These are phyloP conservation scores for Coprinopsis sp. DNA, from an alignment of 768 basidiomycete genomes.

Conservation along the genomic window DNA sequence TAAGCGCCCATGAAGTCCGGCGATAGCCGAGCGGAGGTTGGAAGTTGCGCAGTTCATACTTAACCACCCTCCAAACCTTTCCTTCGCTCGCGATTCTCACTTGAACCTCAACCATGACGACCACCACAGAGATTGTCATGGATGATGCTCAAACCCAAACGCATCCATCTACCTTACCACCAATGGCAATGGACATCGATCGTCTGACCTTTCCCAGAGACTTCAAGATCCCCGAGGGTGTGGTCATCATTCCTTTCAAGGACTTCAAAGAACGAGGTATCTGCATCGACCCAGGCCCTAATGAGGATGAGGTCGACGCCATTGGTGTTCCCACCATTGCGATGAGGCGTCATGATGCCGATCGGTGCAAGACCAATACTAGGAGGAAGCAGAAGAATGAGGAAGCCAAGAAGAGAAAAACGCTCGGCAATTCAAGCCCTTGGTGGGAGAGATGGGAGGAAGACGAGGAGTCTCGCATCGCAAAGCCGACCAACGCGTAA, in stretches of 20 bases:
- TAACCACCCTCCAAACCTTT: neutral
- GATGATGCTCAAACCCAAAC: slow-evolving; percentile 7
- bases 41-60: neutral
- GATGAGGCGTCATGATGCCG: slow-evolving; percentile 49
- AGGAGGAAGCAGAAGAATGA: slow-evolving; percentile 30
- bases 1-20: slow-evolving; percentile 1
- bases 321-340: slow-evolving; percentile 63
- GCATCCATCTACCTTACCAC: neutral
- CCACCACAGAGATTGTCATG: slow-evolving; percentile 7
- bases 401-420: slow-evolving; percentile 12
- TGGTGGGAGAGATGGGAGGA: slow-evolving; percentile 79
- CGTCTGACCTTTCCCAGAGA: slow-evolving; percentile 7
- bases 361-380: slow-evolving; percentile 52
- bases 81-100: neutral
- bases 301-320: slow-evolving; percentile 60
- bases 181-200: neutral
- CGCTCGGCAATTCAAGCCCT: slow-evolving; percentile 12
- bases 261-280: slow-evolving; percentile 39
- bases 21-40: slow-evolving; percentile 9
- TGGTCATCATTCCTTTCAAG: slow-evolving; percentile 38
- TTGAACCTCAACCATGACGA: slow-evolving; percentile 13
- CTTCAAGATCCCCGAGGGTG: slow-evolving; percentile 36
- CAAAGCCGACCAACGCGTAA: slow-evolving; percentile 46
- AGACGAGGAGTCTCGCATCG: slow-evolving; percentile 44
- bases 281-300: slow-evolving; percentile 24